Evolutionary conservation across 164 flowering plant genomes (phyloP).

Genomic region (Vitis riparia): DNA sequence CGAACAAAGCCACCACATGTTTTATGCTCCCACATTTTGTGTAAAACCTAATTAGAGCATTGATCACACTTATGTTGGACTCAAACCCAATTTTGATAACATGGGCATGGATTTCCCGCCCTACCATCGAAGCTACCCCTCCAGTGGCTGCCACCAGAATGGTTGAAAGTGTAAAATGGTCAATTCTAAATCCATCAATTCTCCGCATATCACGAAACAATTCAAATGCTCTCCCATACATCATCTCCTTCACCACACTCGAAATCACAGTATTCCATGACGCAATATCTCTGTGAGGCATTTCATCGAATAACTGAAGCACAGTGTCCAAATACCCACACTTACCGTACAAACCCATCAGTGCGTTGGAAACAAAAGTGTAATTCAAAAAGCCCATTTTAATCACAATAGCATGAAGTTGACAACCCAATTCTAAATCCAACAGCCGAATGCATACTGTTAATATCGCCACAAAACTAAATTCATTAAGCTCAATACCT

Average conservation of each 20-base stretch:
- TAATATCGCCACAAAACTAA: constrained; percentile 65
- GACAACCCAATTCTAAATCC: constrained; percentile 53
- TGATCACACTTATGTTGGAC: constrained; percentile 60
- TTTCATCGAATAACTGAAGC: constrained; percentile 59
- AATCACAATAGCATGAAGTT: constrained; percentile 55
- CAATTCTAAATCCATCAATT: constrained; percentile 39
- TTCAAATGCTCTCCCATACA: constrained; percentile 51
- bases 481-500: constrained; percentile 76
- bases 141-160: constrained; percentile 59
- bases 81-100: constrained; percentile 61
- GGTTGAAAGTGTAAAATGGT: constrained; percentile 62
- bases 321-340: constrained; percentile 43
- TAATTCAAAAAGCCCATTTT: constrained; percentile 42
- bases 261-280: constrained; percentile 85
- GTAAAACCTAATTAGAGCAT: constrained; percentile 78
- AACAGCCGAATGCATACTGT: constrained; percentile 59
- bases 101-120: constrained; percentile 67
- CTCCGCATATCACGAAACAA: constrained; percentile 51
- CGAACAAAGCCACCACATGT: constrained; percentile 48
- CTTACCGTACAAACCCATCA: constrained; percentile 61
- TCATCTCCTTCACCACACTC: constrained; percentile 44
- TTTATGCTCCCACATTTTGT: constrained; percentile 49
- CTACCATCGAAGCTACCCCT: constrained; percentile 27
- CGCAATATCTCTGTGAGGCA: constrained; percentile 58
- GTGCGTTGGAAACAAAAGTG: constrained; percentile 62